Conservation (phyloP, 2,329 filamentous ascomycete genomes). For the Tetracladium maxilliforme region DNA sequence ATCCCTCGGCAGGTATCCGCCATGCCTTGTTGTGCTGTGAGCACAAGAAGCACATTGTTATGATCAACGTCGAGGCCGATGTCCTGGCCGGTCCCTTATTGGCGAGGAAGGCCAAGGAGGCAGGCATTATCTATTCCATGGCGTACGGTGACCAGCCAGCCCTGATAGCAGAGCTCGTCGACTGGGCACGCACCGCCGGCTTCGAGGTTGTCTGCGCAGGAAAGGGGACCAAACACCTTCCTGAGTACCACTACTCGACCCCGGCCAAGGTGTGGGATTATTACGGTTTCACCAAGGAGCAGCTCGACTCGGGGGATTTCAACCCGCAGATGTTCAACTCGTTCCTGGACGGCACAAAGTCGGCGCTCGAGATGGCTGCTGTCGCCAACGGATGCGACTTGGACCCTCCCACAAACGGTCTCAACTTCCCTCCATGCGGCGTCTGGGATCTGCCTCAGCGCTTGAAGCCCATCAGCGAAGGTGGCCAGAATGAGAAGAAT, state of each 20-base stretch:
- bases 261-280: conserved; percentile 29
- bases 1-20: conserved; percentile 24
- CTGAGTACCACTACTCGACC: conserved; percentile 27
- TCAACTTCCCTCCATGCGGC: conserved; percentile 27
- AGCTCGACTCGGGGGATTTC: conserved; percentile 23
- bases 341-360: conserved; percentile 31
- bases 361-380: conserved; percentile 29
- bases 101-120: conserved; percentile 23
- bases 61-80: conserved; percentile 30
- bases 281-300: conserved; percentile 28
- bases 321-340: conserved; percentile 33
- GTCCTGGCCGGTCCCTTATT: conserved; percentile 25
- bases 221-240: conserved; percentile 29
- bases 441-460: conserved; percentile 23
- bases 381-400: conserved; percentile 28
- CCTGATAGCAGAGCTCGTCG: conserved; percentile 24
- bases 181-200: conserved; percentile 26
- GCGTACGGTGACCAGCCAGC: conserved; percentile 29
- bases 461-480: conserved; percentile 22
- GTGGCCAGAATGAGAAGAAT: conserved; percentile 22
- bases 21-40: conserved; percentile 27
- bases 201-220: conserved; percentile 28
- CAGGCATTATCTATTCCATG: conserved; percentile 30
- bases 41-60: conserved; percentile 31
- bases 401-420: conserved; percentile 20